These are phyloP conservation scores for Gryganskiella cystojenkinii DNA, from an alignment of 192 early-diverging fungal species.

Conservation along the genomic window DNA sequence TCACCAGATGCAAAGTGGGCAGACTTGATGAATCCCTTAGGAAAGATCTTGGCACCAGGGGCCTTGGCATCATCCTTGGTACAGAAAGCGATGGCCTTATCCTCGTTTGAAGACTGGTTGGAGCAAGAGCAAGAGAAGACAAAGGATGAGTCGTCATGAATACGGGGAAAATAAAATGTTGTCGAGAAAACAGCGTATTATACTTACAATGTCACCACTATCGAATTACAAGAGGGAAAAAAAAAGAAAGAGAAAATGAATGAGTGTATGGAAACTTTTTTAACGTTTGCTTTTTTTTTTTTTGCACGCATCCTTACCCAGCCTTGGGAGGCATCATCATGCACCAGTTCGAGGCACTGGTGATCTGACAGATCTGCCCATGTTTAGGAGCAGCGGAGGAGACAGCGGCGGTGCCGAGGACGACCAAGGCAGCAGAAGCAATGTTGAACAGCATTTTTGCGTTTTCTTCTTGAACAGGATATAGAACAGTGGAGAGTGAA, in stretches of 20 bases:
- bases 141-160: too few species aligned
- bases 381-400: slow-evolving; percentile 9
- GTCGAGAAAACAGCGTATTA: too few species aligned
- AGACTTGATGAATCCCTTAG: slow-evolving; percentile 58
- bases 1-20: slow-evolving; percentile 54
- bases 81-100: slow-evolving; percentile 59
- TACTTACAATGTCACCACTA: too few species aligned
- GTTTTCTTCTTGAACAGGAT: slow-evolving; percentile 5
- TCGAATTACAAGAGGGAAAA: too few species aligned
- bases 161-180: too few species aligned
- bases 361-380: slow-evolving; percentile 38
- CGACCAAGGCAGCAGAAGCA: not conserved
- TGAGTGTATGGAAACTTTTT: too few species aligned
- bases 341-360: slow-evolving; percentile 29
- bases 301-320: too few species aligned
- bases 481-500: too few species aligned
- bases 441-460: slow-evolving; percentile 38
- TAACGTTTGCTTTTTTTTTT: too few species aligned
- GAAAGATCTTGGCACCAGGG: slow-evolving; percentile 50
- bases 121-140: too few species aligned
- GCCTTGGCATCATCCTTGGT: slow-evolving; percentile 40
- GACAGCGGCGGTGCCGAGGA: not conserved
- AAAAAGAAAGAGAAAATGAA: too few species aligned
- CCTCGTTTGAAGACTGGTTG: slow-evolving; percentile 57
- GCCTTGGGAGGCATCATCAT: slow-evolving; percentile 60